Conservation (phyloP, 805 yeast genomes). For the Saccharomyces jurei region DNA sequence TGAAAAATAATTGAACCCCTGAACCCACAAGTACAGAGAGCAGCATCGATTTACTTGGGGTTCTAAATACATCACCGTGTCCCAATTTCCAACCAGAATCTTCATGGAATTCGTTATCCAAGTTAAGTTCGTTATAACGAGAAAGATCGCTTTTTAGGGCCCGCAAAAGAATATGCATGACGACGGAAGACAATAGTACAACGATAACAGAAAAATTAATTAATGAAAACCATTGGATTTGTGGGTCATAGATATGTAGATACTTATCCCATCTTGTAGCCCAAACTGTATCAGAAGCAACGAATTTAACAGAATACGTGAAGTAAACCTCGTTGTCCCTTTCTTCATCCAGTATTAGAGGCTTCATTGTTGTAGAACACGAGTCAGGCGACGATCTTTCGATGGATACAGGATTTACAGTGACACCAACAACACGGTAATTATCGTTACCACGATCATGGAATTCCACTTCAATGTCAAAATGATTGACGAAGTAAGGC, state of each 20-base stretch:
- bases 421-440: conserved; percentile 85
- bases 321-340: conserved; percentile 52
- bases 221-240: conserved; percentile 92
- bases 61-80: conserved; percentile 90
- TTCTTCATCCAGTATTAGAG: conserved; percentile 43
- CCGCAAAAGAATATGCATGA: conserved; percentile 68
- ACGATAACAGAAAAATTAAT: conserved; percentile 81
- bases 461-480: conserved; percentile 69
- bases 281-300: conserved; percentile 71
- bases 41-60: conserved; percentile 63
- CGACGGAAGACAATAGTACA: conserved; percentile 62
- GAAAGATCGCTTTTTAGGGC: conserved; percentile 80
- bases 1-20: conserved; percentile 75
- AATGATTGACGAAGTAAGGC: conserved; percentile 74
- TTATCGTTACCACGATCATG: conserved; percentile 62
- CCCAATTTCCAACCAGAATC: conserved; percentile 96
- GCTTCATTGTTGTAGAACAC: conserved; percentile 26
- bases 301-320: conserved; percentile 75
- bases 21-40: conserved; percentile 80
- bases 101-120: conserved; percentile 80
- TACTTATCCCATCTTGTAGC: conserved; percentile 99
- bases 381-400: conserved; percentile 35
- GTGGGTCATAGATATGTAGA: conserved; percentile 82
- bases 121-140: conserved; percentile 79
- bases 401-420: conserved; percentile 62